Base-by-base conservation (phyloP, 169 alveolate species). In the Plasmodium billcollinsi region DNA sequence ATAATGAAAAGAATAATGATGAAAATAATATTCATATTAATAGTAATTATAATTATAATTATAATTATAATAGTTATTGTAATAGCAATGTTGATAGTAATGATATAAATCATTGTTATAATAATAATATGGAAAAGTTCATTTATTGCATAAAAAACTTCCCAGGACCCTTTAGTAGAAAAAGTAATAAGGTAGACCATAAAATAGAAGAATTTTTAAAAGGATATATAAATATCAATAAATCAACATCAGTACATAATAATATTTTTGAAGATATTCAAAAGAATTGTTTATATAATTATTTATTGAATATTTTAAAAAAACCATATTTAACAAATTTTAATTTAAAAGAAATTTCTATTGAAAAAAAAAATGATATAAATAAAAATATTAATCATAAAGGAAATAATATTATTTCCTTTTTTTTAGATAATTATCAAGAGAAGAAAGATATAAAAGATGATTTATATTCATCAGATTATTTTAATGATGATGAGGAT, bases 131-230 rank as follows among this genome's bases (percentile, higher is more conserved):
- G 9, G 74, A 85, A 9, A 74, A 70, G 49, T 73, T 70, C 33
- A 5, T 71, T 12, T 29, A 85, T 50, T 58, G 65, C 3, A 12
- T 85, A 52, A 71, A 47, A 39, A 39, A 45, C 7, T 85, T 85
- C 47, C 91, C 91, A 0, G 91, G 91, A 0, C 91, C 91, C 0
- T 85, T 70, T 29, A 45, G 88, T 39, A 26, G 91, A 43, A 69
- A 66, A 20, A 65, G 18, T 15, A 49, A 20, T 20, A 85, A 59
- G 18, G 26, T 59, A n/a, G 91, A 85, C 39, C 69, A 85, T 49
- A 69, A 61, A 52, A 73, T 85, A 54, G 61, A 70, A 24, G 45
- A 14, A 14, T 71, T 45, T 47, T 52, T 85, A 43, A 71, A 20
- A 9, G 86, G 62, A 14, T 47, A 45, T 47, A 71, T 85, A 6